Evolutionary conservation across 1,284 basidiomycete genomes (phyloP).

Genomic region (Boletus smithii): DNA sequence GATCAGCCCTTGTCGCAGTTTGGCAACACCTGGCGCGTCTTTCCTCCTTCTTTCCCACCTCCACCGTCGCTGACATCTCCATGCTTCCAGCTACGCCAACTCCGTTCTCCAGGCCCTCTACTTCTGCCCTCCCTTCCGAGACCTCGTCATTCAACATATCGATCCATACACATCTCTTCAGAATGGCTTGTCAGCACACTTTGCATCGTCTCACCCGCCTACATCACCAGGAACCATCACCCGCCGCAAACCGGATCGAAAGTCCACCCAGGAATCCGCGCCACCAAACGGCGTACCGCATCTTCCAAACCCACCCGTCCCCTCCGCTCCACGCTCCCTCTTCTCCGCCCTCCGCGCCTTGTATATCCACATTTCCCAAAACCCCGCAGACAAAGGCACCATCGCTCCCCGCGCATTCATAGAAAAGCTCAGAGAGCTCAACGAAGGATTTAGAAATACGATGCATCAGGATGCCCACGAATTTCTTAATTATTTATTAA

Average conservation of each 20-base stretch:
- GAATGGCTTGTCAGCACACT: slow-evolving; percentile 5
- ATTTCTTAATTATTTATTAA: slow-evolving; percentile 92
- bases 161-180: slow-evolving; percentile 38
- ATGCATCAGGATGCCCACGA: slow-evolving; percentile 97
- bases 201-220: too few species aligned
- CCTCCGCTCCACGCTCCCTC: slow-evolving; percentile 64
- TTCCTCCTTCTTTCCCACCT: slow-evolving; percentile 5
- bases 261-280: slow-evolving; percentile 37
- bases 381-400: slow-evolving; percentile 76
- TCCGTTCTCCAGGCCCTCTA: slow-evolving; percentile 96
- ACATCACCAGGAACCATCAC: slow-evolving; percentile 27
- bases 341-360: slow-evolving; percentile 88
- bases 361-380: slow-evolving; percentile 78
- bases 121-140: slow-evolving; percentile 78
- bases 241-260: slow-evolving; percentile 50
- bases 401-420: slow-evolving; percentile 87
- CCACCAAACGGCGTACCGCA: too few species aligned
- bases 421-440: slow-evolving; percentile 85
- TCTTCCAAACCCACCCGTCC: too few species aligned
- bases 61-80: slow-evolving; percentile 10
- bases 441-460: slow-evolving; percentile 81
- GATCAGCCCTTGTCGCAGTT: slow-evolving; percentile 46
- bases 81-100: slow-evolving; percentile 82
- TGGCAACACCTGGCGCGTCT: slow-evolving; percentile 75
- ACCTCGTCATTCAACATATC: slow-evolving; percentile 63